phyloP scores from a whole-genome alignment of 2,329 filamentous ascomycete species.

The Trichoderma pleuroti region DNA sequence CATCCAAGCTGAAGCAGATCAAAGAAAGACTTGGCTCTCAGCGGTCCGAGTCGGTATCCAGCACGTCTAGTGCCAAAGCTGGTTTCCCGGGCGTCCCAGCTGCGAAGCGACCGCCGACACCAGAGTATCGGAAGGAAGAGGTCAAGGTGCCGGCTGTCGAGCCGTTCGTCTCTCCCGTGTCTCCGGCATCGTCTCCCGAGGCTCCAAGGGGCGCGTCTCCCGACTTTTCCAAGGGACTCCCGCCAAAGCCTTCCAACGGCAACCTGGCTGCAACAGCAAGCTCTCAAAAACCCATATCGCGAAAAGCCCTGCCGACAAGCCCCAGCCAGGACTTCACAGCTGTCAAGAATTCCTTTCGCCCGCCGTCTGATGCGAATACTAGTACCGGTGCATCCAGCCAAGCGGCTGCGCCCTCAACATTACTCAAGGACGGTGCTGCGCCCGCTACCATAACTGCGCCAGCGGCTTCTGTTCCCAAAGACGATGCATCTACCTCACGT shows the following conservation, averaged over 20 bases:
- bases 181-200: conserved; percentile 45
- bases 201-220: conserved; percentile 27
- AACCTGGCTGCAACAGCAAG: neutral
- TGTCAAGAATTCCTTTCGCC: conserved; percentile 25
- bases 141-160: conserved; percentile 36
- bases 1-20: conserved; percentile 33
- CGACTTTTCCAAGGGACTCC: conserved; percentile 19
- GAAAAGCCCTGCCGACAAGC: conserved; percentile 28
- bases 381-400: neutral
- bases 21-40: conserved; percentile 31
- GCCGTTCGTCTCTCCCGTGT: conserved; percentile 41
- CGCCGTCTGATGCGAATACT: neutral
- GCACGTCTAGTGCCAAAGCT: conserved; percentile 1
- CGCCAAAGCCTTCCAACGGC: conserved; percentile 21
- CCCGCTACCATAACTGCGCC: neutral
- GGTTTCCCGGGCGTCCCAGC: conserved; percentile 21
- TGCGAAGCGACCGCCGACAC: conserved; percentile 44
- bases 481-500: conserved; percentile 23
- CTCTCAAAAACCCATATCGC: conserved; percentile 23
- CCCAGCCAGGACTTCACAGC: conserved; percentile 24
- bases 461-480: conserved; percentile 21
- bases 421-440: neutral
- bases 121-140: conserved; percentile 47
- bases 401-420: neutral
- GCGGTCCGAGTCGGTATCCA: conserved; percentile 21